phyloP scores from a whole-genome alignment of 805 yeast species.

The Suhomyces tanzawaensis region DNA sequence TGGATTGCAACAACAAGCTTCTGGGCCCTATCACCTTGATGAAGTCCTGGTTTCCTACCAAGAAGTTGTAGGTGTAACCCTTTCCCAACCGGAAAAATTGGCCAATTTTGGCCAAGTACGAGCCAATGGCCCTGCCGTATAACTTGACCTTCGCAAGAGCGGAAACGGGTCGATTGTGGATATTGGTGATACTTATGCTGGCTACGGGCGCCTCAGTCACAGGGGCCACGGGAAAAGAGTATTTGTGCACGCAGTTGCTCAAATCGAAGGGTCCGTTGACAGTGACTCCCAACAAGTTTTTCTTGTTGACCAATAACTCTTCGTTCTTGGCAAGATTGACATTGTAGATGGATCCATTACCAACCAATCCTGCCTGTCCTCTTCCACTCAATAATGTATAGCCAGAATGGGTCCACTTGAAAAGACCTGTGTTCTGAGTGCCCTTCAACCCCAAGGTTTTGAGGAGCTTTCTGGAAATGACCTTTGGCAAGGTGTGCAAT shows the following conservation, averaged over 20 bases:
- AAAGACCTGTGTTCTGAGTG: conserved; percentile 41
- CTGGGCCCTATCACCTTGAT: conserved; percentile 57
- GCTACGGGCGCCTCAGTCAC: background rate
- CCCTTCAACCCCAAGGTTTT: conserved; percentile 18
- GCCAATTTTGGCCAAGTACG: conserved; percentile 1
- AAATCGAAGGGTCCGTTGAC: conserved; percentile 49
- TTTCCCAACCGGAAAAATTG: background rate
- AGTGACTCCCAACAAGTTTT: conserved; percentile 49
- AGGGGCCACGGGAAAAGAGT: conserved; percentile 14
- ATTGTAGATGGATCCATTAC: conserved; percentile 53
- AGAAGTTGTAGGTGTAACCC: conserved; percentile 8
- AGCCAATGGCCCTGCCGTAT: background rate
- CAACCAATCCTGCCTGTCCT: conserved; percentile 54
- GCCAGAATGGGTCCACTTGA: conserved; percentile 34
- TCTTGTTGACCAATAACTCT: conserved; percentile 45
- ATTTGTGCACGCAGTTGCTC: conserved; percentile 34
- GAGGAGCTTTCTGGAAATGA: conserved; percentile 33
- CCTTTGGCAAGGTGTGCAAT: conserved; percentile 38
- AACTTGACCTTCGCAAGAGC: conserved; percentile 1
- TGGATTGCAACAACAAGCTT: conserved; percentile 47
- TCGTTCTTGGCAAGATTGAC: conserved; percentile 46
- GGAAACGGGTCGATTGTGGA: conserved; percentile 1
- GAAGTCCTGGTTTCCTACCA: conserved; percentile 40
- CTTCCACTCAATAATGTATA: conserved; percentile 54
- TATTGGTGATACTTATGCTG: background rate